Evolutionary conservation across 805 yeast genomes (phyloP).

Genomic region (Myxozyma lipomycoides): DNA sequence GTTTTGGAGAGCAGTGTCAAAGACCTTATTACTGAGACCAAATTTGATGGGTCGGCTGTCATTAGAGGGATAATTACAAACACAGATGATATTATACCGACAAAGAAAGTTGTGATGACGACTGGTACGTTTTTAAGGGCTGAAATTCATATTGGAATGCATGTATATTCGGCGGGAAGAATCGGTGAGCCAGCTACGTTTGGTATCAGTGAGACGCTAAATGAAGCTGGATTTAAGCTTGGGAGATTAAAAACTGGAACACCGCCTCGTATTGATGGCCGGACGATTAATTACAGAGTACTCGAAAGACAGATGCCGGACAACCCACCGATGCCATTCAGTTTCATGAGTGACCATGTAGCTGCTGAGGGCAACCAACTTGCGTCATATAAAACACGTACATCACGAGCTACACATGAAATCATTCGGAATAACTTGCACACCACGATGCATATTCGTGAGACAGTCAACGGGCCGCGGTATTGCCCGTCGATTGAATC

Average conservation of each 20-base stretch:
- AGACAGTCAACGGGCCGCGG: slow-evolving; percentile 92
- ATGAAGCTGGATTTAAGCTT: slow-evolving; percentile 69
- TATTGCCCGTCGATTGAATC: slow-evolving; percentile 97
- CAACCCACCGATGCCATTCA: slow-evolving; percentile 82
- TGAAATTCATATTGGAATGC: slow-evolving; percentile 87
- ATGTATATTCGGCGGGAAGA: slow-evolving; percentile 81
- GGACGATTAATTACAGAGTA: slow-evolving; percentile 63
- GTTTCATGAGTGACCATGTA: slow-evolving; percentile 70
- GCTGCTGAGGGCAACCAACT: slow-evolving; percentile 47
- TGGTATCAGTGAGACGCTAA: slow-evolving; percentile 78
- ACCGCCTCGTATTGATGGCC: slow-evolving; percentile 79
- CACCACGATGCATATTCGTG: slow-evolving; percentile 83
- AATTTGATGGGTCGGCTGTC: slow-evolving; percentile 13
- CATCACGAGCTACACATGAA: slow-evolving; percentile 71
- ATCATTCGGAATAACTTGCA: slow-evolving; percentile 66
- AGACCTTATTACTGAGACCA: slow-evolving; percentile 64
- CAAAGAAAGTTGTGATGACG: slow-evolving; percentile 74
- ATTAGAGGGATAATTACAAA: slow-evolving; percentile 69
- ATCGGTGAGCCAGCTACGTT: slow-evolving; percentile 89
- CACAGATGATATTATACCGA: slow-evolving; percentile 57
- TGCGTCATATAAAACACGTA: slow-evolving; percentile 70
- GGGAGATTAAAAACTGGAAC: slow-evolving; percentile 97
- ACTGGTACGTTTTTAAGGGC: slow-evolving; percentile 96
- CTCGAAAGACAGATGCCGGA: slow-evolving; percentile 76
- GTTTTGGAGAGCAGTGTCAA: slow-evolving; percentile 74